Conservation (phyloP, 345 rosid species). For the Psidium guajava region DNA sequence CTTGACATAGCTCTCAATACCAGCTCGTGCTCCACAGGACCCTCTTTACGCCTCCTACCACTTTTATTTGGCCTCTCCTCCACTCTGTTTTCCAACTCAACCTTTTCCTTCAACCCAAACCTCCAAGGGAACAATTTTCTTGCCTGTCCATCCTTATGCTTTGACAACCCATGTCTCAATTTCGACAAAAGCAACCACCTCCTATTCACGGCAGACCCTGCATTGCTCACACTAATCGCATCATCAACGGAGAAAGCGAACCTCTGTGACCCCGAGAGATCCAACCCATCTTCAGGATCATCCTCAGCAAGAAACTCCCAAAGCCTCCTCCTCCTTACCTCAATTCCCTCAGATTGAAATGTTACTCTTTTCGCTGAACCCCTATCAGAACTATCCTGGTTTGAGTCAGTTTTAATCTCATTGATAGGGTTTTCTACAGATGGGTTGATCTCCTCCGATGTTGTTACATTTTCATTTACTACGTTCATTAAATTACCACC, state of each 20-base stretch:
- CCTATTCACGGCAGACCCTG: slow-evolving; percentile 51
- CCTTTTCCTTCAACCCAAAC: slow-evolving; percentile 57
- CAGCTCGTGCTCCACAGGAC: slow-evolving; percentile 62
- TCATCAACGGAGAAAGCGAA: slow-evolving; percentile 91
- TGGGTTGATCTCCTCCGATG: slow-evolving; percentile 5
- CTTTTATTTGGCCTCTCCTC: slow-evolving; percentile 49
- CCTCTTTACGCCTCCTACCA: slow-evolving; percentile 62
- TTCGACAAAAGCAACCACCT: slow-evolving; percentile 82
- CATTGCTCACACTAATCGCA: slow-evolving; percentile 55
- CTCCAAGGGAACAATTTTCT: slow-evolving; percentile 76
- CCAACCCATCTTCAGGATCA: slow-evolving; percentile 77
- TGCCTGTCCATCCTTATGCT: slow-evolving; percentile 45
- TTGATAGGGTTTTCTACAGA: slow-evolving; percentile 5
- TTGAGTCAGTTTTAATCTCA: not conserved
- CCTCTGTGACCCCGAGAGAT: slow-evolving; percentile 89
- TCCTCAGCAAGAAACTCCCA: slow-evolving; percentile 89
- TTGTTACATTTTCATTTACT: slow-evolving; percentile 9
- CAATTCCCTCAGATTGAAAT: slow-evolving; percentile 45
- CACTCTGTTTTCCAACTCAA: slow-evolving; percentile 34
- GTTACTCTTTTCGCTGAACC: slow-evolving; percentile 31
- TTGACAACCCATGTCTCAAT: slow-evolving; percentile 68
- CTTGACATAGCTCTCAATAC: slow-evolving; percentile 80
- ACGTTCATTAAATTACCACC: slow-evolving; percentile 1
- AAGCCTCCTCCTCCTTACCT: slow-evolving; percentile 38
- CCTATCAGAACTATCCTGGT: slow-evolving; percentile 15